Evolutionary conservation across 441 rosid genomes (phyloP).

Genomic region (Sinapis alba): DNA sequence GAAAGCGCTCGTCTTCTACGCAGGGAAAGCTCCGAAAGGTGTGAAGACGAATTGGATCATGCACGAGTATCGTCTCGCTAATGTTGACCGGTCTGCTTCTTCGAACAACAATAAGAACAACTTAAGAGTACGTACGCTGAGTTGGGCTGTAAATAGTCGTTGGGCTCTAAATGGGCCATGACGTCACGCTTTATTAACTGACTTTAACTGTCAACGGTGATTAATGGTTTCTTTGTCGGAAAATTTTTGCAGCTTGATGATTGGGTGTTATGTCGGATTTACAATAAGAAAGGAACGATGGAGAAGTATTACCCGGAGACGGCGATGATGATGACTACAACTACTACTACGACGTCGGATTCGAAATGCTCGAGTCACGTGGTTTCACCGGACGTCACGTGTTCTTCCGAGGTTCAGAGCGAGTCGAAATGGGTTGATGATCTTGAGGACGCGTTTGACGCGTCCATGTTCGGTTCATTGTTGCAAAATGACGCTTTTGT

Average conservation of each 20-base stretch:
- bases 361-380: slow-evolving; percentile 34
- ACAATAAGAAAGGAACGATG: slow-evolving; percentile 80
- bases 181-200: not conserved
- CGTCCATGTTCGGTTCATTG: slow-evolving; percentile 41
- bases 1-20: slow-evolving; percentile 50
- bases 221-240: not conserved
- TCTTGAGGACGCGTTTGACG: slow-evolving; percentile 36
- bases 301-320: slow-evolving; percentile 52
- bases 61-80: slow-evolving; percentile 52
- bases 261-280: slow-evolving; percentile 82
- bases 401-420: slow-evolving; percentile 63
- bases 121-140: slow-evolving; percentile 68
- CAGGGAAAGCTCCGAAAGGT: slow-evolving; percentile 47
- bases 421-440: slow-evolving; percentile 46
- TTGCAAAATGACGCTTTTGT: slow-evolving; percentile 59
- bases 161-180: not conserved
- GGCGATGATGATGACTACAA: not conserved
- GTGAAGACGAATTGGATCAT: slow-evolving; percentile 52
- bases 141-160: too few relatives aligned
- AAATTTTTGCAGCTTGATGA: slow-evolving; percentile 69
- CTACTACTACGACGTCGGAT: slow-evolving; percentile 6
- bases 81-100: slow-evolving; percentile 70
- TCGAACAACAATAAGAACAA: slow-evolving; percentile 51
- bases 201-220: not conserved
- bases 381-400: slow-evolving; percentile 56